Conservation (phyloP, 2,329 filamentous ascomycete species). For the Colletotrichum eleusines region DNA sequence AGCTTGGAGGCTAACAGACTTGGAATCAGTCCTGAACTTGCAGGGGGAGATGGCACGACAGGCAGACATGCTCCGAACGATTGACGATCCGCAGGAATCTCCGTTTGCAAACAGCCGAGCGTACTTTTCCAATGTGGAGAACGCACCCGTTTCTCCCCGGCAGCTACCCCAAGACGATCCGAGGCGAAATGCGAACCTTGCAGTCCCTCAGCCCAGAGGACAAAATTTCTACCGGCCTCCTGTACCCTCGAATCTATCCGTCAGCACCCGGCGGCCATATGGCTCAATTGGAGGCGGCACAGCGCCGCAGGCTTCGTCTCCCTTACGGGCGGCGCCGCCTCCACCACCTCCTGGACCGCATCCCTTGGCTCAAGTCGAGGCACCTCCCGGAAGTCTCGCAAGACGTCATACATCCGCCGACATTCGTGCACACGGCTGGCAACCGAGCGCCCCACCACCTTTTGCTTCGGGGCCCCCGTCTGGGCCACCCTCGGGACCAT, state of each 20-base stretch:
- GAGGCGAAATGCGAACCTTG: constrained; percentile 74
- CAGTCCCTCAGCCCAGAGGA: constrained; percentile 69
- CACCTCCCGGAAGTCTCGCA: constrained; percentile 76
- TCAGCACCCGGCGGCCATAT: constrained; percentile 81
- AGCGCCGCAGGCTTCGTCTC: constrained; percentile 77
- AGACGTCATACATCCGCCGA: constrained; percentile 95
- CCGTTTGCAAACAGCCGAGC: constrained; percentile 73
- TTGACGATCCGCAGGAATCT: constrained; percentile 76
- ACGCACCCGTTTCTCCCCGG: constrained; percentile 86
- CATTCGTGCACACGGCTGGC: constrained; percentile 89
- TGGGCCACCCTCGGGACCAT: constrained; percentile 63
- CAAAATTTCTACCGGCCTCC: constrained; percentile 78
- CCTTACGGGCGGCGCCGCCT: constrained; percentile 75
- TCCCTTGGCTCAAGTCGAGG: constrained; percentile 72
- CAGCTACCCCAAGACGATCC: constrained; percentile 89
- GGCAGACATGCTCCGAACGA: constrained; percentile 65
- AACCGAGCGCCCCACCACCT: constrained; percentile 60
- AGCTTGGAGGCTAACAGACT: constrained; percentile 17
- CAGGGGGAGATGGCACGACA: constrained; percentile 73
- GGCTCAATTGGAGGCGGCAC: constrained; percentile 84
- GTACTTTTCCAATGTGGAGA: constrained; percentile 76
- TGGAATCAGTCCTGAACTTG: constrained; percentile 61
- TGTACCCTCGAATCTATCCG: constrained; percentile 84
- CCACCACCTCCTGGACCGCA: constrained; percentile 75
- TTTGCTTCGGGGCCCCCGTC: constrained; percentile 63